A percentile compares a stretch with the other conserved stretches of the same genome.
These are phyloP conservation scores for Aureobasidium sp. DNA, from an alignment of 2,329 filamentous ascomycete genomes.

Conservation along the genomic window DNA sequence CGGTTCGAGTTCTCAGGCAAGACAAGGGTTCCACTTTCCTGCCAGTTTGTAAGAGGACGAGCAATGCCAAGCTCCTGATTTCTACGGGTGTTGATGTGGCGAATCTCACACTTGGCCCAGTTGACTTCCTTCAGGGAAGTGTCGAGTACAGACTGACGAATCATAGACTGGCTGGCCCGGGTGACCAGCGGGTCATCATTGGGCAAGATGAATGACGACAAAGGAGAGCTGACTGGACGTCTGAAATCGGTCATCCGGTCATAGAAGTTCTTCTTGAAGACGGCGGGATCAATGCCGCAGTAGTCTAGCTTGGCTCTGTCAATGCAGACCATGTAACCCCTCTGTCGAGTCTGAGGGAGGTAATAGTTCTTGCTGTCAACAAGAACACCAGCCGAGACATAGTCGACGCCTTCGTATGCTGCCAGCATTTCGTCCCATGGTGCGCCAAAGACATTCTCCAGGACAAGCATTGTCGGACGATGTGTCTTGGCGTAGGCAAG, in stretches of 20 bases:
- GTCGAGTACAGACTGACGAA: constrained; percentile 21
- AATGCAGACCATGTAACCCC: constrained; percentile 41
- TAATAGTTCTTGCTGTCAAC: constrained; percentile 66
- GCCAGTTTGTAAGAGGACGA: constrained; percentile 53
- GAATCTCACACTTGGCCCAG: constrained; percentile 51
- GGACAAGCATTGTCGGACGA: constrained; percentile 54
- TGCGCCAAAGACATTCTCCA: constrained; percentile 61
- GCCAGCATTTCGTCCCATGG: constrained; percentile 46
- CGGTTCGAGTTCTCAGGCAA: constrained; percentile 49
- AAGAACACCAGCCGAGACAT: constrained; percentile 40
- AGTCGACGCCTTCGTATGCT: constrained; percentile 44
- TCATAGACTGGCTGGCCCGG: constrained; percentile 42
- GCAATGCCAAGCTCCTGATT: constrained; percentile 42
- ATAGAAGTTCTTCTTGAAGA: constrained; percentile 21
- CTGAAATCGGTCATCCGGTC: constrained; percentile 38
- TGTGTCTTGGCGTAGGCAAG: constrained; percentile 46
- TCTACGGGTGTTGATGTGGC: constrained; percentile 50
- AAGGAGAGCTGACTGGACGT: constrained; percentile 52
- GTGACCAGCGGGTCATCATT: constrained; percentile 48
- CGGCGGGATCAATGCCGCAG: not conserved
- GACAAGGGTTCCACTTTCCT: constrained; percentile 43
- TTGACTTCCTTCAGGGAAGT: constrained; percentile 25
- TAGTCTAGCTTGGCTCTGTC: not conserved
- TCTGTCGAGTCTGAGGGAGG: constrained; percentile 50
- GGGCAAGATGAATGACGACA: constrained; percentile 53